These are phyloP conservation scores for Rhizoclosmatium globosum DNA, from an alignment of 192 early-diverging fungal species.

Conservation along the genomic window DNA sequence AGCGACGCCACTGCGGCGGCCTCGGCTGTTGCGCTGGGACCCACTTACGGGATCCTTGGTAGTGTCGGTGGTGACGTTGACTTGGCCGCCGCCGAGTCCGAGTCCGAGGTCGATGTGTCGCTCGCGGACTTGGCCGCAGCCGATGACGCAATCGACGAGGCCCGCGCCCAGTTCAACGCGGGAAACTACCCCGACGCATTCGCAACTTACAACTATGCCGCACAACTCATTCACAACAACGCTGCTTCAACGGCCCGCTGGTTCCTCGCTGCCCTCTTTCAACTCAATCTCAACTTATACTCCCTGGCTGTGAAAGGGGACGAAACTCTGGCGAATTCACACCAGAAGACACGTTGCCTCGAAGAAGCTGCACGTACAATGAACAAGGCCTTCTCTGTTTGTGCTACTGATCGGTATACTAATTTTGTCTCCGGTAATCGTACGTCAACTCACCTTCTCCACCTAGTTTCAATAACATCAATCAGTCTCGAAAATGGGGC, in stretches of 20 bases:
- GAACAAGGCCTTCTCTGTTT: constrained; percentile 89
- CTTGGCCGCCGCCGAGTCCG: too few species aligned
- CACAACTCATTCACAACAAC: neutral
- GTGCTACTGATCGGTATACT: constrained; percentile 84
- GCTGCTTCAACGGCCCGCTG: neutral
- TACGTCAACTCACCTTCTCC: neutral
- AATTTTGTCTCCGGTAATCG: neutral
- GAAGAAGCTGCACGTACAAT: constrained; percentile 87
- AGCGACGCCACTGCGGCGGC: too few species aligned
- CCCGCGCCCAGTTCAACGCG: neutral
- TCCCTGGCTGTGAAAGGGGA: neutral
- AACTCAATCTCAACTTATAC: neutral
- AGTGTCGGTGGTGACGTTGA: too few species aligned
- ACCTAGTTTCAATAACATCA: neutral
- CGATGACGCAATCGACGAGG: too few species aligned
- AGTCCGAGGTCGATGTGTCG: too few species aligned
- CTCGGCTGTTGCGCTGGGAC: too few species aligned
- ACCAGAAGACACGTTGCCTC: constrained; percentile 64
- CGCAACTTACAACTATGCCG: neutral
- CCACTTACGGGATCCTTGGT: too few species aligned
- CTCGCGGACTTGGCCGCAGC: too few species aligned
- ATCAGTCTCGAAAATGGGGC: constrained; percentile 87
- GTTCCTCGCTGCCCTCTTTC: neutral
- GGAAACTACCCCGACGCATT: neutral
- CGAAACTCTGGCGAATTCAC: too few species aligned